Evolutionary conservation across 192 early-diverging fungal species (phyloP), one percentile per base, ranked within the genome.

Genomic region (Gorgonomyces haynaldii): DNA sequence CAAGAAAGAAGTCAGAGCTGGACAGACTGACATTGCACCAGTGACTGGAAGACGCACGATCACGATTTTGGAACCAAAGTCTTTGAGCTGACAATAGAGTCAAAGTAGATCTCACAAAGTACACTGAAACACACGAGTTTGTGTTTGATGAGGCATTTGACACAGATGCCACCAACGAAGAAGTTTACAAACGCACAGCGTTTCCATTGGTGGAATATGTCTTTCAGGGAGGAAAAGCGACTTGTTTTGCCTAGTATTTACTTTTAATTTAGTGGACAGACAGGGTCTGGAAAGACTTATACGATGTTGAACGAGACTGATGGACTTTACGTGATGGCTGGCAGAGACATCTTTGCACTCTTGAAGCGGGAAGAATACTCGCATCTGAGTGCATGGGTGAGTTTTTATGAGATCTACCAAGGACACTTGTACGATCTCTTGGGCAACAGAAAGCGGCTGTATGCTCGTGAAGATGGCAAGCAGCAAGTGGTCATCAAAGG

Each of bases 361-460:
- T 62, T 93, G 4, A 62, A 69, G 19, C 71, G 58, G 15, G 79
- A 85, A 1, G 66, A 87, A 43, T 73, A 88, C 62, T 44, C 64
- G 13, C 81, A 93, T 61, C 54, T 96, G 42, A 56, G 76, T 5
- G 86, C 86, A 2, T 90, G 70, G 46, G 89, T 92, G 53, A 82
- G 81, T 38, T 89, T 96, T 42, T 96, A 94, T 57, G 96, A 98
- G 57, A 95, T 98, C 45, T 98, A 98, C 60, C 87, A 94, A 61
- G 86, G 89, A 16, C 88, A 95, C 28, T 68, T 98, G 31, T 94
- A 86, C 51, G 96, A 98, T 54, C 61, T 98, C 44, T 72, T 99
- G 20, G 90, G 92, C 53, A 70, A 79, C 22, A 78, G 93, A 42
- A 93, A 96, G 62, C 73, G 73, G 52, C 64, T 97, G n/a, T 86